These are phyloP conservation scores for Picochlorum sp. DNA, from an alignment of 139 green algal species.

Conservation along the genomic window DNA sequence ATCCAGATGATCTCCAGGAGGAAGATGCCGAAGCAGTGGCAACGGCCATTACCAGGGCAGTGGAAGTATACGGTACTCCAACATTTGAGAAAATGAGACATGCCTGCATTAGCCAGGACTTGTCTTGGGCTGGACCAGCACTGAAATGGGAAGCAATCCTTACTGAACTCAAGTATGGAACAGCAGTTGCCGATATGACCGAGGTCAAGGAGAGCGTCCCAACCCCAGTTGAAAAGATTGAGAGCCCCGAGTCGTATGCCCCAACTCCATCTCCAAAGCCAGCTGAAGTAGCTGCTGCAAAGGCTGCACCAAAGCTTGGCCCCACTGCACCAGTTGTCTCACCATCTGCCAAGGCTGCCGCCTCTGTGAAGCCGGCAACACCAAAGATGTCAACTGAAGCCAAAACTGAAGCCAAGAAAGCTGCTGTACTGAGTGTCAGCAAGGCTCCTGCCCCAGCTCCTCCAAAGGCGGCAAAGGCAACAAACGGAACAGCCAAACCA, in stretches of 20 bases:
- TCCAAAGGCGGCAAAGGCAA: neutral
- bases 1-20: constrained; percentile 60
- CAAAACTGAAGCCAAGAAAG: neutral
- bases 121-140: constrained; percentile 84
- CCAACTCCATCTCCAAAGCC: neutral
- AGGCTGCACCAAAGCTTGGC: neutral
- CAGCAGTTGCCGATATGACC: constrained; percentile 10
- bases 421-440: neutral
- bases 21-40: constrained; percentile 71
- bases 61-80: constrained; percentile 57
- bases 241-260: neutral
- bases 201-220: constrained; percentile 15
- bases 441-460: neutral
- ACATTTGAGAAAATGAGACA: constrained; percentile 75
- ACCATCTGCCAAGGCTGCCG: neutral
- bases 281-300: constrained; percentile 3
- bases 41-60: constrained; percentile 40
- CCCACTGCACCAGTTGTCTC: neutral
- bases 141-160: constrained; percentile 90
- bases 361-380: neutral
- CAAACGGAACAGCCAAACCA: neutral
- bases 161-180: constrained; percentile 24
- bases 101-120: constrained; percentile 84
- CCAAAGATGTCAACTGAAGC: neutral
- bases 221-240: constrained; percentile 15